phyloP scores from a whole-genome alignment of 257 asterid genomes.

The Coffea eugenioides region DNA sequence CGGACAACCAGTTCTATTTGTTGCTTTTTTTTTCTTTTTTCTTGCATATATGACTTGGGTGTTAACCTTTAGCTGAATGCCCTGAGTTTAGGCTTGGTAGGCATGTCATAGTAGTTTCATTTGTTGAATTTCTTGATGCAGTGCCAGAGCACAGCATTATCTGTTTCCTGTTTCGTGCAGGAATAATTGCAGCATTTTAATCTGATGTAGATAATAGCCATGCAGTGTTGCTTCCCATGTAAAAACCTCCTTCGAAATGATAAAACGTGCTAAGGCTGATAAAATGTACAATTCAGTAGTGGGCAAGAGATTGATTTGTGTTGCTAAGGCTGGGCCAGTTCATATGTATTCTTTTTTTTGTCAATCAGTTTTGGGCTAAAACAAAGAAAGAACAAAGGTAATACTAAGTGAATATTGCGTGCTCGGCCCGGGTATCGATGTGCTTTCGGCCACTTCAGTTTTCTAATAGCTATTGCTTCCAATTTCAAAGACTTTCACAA shows the following conservation, averaged over 20 bases:
- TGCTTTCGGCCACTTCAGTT: too few species aligned
- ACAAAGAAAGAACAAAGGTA: too few species aligned
- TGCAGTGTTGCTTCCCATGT: neutral
- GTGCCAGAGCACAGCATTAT: neutral
- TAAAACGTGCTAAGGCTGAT: neutral
- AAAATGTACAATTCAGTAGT: neutral
- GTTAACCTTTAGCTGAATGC: neutral
- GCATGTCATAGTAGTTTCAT: neutral
- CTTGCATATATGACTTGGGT: neutral
- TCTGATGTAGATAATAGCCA: constrained; percentile 2
- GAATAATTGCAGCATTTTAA: neutral
- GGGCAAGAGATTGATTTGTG: neutral
- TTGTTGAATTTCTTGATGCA: neutral
- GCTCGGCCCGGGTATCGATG: too few species aligned
- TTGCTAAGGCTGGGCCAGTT: neutral
- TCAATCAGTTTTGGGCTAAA: neutral
- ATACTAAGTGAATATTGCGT: too few species aligned
- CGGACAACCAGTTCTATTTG: neutral
- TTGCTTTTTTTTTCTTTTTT: neutral
- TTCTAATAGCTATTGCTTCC: neutral
- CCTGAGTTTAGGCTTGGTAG: constrained; percentile 3
- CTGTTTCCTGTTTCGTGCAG: neutral
- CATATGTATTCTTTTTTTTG: neutral
- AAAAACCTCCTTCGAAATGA: neutral
- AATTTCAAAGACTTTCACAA: neutral